These are phyloP conservation scores for Suillus discolor DNA, from an alignment of 768 basidiomycete genomes.

Conservation along the genomic window DNA sequence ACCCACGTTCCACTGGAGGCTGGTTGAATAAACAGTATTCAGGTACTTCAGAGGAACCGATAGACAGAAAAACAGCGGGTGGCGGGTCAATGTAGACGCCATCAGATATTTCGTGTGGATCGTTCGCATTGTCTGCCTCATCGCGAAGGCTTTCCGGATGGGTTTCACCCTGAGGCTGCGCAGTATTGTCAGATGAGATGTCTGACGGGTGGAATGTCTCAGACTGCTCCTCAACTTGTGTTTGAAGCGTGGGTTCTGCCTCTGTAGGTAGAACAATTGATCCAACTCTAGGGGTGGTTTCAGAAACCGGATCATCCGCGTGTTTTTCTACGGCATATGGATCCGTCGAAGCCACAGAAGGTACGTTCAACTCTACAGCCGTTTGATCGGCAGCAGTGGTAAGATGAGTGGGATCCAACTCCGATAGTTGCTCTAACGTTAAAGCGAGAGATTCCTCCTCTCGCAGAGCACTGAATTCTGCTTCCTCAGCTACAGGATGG, in stretches of 20 bases:
- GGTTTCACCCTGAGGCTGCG: slow-evolving; percentile 23
- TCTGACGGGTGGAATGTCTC: not conserved
- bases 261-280: not conserved
- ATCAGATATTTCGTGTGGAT: slow-evolving; percentile 64
- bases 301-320: not conserved
- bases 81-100: slow-evolving; percentile 78
- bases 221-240: slow-evolving; percentile 2
- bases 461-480: not conserved
- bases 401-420: not conserved
- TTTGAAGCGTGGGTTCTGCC: not conserved
- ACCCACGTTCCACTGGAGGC: slow-evolving; percentile 34
- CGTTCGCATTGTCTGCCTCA: slow-evolving; percentile 14
- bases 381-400: not conserved
- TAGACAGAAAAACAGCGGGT: slow-evolving; percentile 60
- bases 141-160: slow-evolving; percentile 3
- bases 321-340: not conserved
- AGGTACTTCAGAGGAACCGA: slow-evolving; percentile 41
- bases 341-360: not conserved
- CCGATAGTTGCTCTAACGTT: not conserved
- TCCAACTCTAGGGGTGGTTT: not conserved
- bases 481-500: not conserved
- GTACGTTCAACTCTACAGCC: too few species aligned
- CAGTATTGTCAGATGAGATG: slow-evolving; percentile 12
- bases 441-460: not conserved
- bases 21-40: slow-evolving; percentile 61